Conservation (phyloP, 2,329 filamentous ascomycete genomes). For the Davidsoniella virescens region DNA sequence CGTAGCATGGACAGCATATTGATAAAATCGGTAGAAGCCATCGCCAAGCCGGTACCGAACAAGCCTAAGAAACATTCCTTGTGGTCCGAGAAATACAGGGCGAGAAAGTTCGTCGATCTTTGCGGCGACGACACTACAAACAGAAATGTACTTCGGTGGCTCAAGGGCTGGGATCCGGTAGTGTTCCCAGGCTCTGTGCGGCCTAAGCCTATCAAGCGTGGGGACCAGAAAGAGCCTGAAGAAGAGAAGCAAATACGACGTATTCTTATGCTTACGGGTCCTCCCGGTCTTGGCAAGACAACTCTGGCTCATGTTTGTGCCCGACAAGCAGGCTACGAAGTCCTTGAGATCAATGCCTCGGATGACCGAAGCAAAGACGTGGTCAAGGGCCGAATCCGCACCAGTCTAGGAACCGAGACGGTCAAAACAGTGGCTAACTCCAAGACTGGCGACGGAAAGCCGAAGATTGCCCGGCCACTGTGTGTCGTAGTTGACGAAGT, state of each 20-base stretch:
- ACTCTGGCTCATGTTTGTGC: slow-evolving; percentile 94
- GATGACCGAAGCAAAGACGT: slow-evolving; percentile 84
- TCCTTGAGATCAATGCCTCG: slow-evolving; percentile 93
- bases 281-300: slow-evolving; percentile 88
- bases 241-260: slow-evolving; percentile 64
- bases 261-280: slow-evolving; percentile 77
- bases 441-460: slow-evolving; percentile 13
- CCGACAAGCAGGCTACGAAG: slow-evolving; percentile 85
- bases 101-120: slow-evolving; percentile 77
- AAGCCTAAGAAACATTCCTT: slow-evolving; percentile 41
- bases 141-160: slow-evolving; percentile 74
- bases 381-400: slow-evolving; percentile 78
- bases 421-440: slow-evolving; percentile 57
- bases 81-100: slow-evolving; percentile 97
- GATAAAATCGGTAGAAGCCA: slow-evolving; percentile 27
- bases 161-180: slow-evolving; percentile 84
- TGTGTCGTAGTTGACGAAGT: slow-evolving; percentile 95
- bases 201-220: slow-evolving; percentile 29
- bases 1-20: slow-evolving; percentile 5
- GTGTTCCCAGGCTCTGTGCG: slow-evolving; percentile 70
- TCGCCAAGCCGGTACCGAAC: slow-evolving; percentile 16
- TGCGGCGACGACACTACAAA: slow-evolving; percentile 93
- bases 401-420: slow-evolving; percentile 85
- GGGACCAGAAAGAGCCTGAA: slow-evolving; percentile 28
- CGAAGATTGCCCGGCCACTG: slow-evolving; percentile 59